Evolutionary conservation across 208 protist species (phyloP).

Genomic region (Wallacemonas rigidus): DNA sequence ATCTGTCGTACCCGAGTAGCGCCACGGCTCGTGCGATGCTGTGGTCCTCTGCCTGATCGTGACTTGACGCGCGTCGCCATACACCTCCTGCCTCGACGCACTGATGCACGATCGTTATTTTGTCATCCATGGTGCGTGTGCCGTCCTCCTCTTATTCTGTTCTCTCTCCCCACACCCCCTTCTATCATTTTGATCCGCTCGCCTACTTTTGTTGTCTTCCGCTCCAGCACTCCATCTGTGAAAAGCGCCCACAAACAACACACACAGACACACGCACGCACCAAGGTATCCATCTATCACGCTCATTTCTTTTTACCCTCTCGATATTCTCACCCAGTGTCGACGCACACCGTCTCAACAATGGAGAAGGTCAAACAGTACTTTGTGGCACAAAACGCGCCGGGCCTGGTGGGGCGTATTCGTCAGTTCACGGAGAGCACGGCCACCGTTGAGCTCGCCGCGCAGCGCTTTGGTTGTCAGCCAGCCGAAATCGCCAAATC

Average conservation of each 20-base stretch:
- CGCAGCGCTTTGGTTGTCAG: constrained; percentile 41
- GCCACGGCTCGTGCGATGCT: too few relatives aligned
- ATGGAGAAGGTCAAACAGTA: constrained; percentile 51
- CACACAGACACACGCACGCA: neutral
- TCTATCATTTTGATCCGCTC: neutral
- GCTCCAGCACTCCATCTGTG: too few relatives aligned
- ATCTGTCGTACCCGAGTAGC: too few relatives aligned
- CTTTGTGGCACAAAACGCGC: constrained; percentile 27
- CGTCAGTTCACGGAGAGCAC: constrained; percentile 45
- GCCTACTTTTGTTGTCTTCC: too few relatives aligned
- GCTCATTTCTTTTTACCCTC: neutral
- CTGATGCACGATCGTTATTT: too few relatives aligned
- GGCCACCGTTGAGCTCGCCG: constrained; percentile 58
- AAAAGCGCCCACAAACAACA: neutral
- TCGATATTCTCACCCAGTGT: neutral
- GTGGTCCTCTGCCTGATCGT: too few relatives aligned
- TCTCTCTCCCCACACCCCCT: neutral
- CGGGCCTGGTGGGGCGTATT: constrained; percentile 47
- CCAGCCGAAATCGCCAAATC: constrained; percentile 67
- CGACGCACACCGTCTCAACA: too few relatives aligned
- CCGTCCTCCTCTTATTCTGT: too few relatives aligned
- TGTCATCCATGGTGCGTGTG: too few relatives aligned
- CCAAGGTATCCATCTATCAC: neutral
- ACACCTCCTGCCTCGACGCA: too few relatives aligned
- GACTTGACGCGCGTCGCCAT: too few relatives aligned